Evolutionary conservation across 306 rosid species (phyloP), one percentile per base, ranked within the genome.

Genomic region (Ochetophila trinervis): DNA sequence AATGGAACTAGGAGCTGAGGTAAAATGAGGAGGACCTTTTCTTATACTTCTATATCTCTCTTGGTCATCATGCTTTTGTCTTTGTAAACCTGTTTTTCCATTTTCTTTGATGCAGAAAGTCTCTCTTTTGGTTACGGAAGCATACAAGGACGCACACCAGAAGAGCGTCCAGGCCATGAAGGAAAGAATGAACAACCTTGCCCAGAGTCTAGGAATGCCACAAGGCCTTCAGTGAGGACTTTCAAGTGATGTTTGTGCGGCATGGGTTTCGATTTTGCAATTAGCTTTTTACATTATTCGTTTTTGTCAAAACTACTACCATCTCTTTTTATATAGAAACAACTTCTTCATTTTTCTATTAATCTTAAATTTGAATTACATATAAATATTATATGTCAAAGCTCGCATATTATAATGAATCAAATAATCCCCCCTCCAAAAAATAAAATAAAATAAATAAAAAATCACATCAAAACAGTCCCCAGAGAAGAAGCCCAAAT

Each of bases 1-100:
- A 42, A 84, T 88, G 96, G 86, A 88, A 76, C 78, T 91, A 76
- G 96, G 97, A 74, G 60, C 96, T 10, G 97, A 88, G 77, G 97
- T 85, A 75, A 80, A 93, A 74, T 9, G 51, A 27, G 7, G 13
- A 44, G 7, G 13, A 44, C 12, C 20, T 21, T 2, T 57, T 52
- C 40, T 45, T 47, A 30, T 44, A n/a, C n/a, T n/a, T n/a, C n/a
- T n/a, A n/a, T n/a, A n/a, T 20, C 2, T 3, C 2, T 52, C 3
- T 52, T 5, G 7, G 24, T n/a, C n/a, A n/a, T n/a, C n/a, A 36
- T 40, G 45, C 15, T 40, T 40, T 58, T 5, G 20, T 0, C 45
- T 47, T 57, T 23, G n/a, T 22, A 17, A 13, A 6, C 10, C 9
- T 19, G 15, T 45, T 10, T 53, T 45, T 18, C 35, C 20, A 30